A percentile compares a stretch with the other conserved stretches of the same genome.
These are phyloP conservation scores for Papiliotrema terrestris DNA, from an alignment of 1,284 basidiomycete genomes.

Conservation along the genomic window DNA sequence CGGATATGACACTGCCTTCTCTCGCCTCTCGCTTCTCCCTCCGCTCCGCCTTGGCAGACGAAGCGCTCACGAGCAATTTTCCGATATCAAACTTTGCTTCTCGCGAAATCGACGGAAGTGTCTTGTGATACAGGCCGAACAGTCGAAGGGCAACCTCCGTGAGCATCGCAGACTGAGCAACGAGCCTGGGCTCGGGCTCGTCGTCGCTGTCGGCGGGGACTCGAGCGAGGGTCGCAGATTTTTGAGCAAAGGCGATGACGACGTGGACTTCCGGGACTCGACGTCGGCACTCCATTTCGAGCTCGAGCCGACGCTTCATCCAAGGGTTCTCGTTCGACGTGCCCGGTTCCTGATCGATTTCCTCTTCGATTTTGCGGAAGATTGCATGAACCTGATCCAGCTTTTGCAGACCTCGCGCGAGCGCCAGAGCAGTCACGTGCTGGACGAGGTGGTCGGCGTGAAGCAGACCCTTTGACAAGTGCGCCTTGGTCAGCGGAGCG, in stretches of 20 bases:
- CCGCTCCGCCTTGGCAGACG: constrained; percentile 45
- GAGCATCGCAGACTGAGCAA: constrained; percentile 56
- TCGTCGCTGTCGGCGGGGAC: constrained; percentile 44
- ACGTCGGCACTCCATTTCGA: constrained; percentile 70
- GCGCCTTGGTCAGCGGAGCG: constrained; percentile 61
- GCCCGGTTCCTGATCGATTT: constrained; percentile 52
- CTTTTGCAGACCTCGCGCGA: constrained; percentile 70
- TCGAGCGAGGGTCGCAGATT: constrained; percentile 44
- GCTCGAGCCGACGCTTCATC: constrained; percentile 59
- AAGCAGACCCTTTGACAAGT: constrained; percentile 76
- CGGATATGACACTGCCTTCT: constrained; percentile 43
- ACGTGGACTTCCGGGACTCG: constrained; percentile 80
- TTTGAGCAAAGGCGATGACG: constrained; percentile 70
- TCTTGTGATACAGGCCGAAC: constrained; percentile 76
- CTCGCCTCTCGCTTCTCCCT: constrained; percentile 38
- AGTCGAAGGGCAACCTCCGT: constrained; percentile 74
- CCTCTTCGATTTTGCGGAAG: constrained; percentile 56
- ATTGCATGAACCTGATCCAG: constrained; percentile 57
- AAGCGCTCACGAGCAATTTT: constrained; percentile 63
- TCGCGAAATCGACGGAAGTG: constrained; percentile 66
- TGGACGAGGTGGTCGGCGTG: constrained; percentile 69
- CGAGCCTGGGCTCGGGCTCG: constrained; percentile 38
- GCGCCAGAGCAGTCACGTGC: constrained; percentile 70
- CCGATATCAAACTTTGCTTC: constrained; percentile 83
- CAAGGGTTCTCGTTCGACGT: constrained; percentile 63